phyloP scores from a whole-genome alignment of 2,329 filamentous ascomycete genomes.

The Berkeleyomyces basicola region DNA sequence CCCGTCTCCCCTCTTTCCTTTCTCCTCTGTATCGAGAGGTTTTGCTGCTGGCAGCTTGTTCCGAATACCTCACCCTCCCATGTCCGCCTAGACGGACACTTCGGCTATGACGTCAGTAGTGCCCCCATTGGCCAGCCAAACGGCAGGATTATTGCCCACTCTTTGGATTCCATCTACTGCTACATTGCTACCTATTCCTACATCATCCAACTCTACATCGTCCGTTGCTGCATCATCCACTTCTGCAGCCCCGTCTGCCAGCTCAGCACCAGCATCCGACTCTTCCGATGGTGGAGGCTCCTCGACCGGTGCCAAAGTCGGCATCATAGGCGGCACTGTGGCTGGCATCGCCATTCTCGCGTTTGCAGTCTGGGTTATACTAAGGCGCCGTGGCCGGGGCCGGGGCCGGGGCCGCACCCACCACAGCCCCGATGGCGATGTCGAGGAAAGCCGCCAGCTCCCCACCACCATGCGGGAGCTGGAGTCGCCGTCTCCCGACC shows the following conservation, averaged over 20 bases:
- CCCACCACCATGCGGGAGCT: not conserved
- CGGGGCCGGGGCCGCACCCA: slow-evolving; percentile 20
- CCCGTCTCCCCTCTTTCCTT: not conserved
- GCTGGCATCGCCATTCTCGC: slow-evolving; percentile 25
- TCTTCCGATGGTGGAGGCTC: not conserved
- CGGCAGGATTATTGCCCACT: not conserved
- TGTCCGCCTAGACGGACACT: too few relatives aligned
- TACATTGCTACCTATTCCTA: not conserved
- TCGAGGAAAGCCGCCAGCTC: not conserved
- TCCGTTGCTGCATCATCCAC: not conserved
- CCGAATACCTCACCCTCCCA: too few relatives aligned
- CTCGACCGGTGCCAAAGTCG: slow-evolving; percentile 27
- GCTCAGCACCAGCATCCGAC: not conserved
- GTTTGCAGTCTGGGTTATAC: slow-evolving; percentile 26
- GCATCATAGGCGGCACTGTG: slow-evolving; percentile 29
- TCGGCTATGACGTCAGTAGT: not conserved
- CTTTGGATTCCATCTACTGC: not conserved
- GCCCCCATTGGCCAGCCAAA: not conserved
- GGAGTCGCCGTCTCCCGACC: not conserved
- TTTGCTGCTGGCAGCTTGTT: too few relatives aligned
- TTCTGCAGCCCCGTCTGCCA: not conserved
- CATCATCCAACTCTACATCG: not conserved
- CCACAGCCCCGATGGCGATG: slow-evolving; percentile 15
- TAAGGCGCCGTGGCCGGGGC: slow-evolving; percentile 26
- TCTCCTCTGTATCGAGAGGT: too few relatives aligned